phyloP scores from a whole-genome alignment of 305 asterid genomes.

The Fraxinus ornus region DNA sequence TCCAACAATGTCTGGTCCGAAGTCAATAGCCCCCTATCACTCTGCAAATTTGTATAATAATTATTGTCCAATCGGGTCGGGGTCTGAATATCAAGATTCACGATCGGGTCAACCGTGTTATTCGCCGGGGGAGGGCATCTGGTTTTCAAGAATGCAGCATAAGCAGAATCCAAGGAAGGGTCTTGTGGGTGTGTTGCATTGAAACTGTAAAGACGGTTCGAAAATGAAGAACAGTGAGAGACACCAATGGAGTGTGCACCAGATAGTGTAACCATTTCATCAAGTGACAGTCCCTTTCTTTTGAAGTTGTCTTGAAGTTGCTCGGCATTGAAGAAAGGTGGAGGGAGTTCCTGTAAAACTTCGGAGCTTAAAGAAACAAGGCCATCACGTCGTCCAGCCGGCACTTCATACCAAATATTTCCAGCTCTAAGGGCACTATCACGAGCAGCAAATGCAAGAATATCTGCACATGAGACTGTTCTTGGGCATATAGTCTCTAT shows the following conservation, averaged over 20 bases:
- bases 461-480: slow-evolving; percentile 48
- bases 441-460: slow-evolving; percentile 53
- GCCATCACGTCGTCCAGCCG: slow-evolving; percentile 46
- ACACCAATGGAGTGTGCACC: slow-evolving; percentile 59
- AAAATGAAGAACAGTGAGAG: slow-evolving; percentile 38
- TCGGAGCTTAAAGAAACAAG: slow-evolving; percentile 29
- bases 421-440: slow-evolving; percentile 45
- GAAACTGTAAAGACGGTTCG: slow-evolving; percentile 32
- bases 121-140: slow-evolving; percentile 40
- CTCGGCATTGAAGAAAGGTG: slow-evolving; percentile 39
- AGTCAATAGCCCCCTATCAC: slow-evolving; percentile 33
- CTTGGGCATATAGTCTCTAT: slow-evolving; percentile 44
- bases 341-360: slow-evolving; percentile 31
- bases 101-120: slow-evolving; percentile 27
- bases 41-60: slow-evolving; percentile 42
- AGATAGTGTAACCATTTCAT: slow-evolving; percentile 59
- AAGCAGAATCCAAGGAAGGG: slow-evolving; percentile 36
- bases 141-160: slow-evolving; percentile 26
- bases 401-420: slow-evolving; percentile 30
- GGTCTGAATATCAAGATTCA: slow-evolving; percentile 33
- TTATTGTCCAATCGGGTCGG: slow-evolving; percentile 42
- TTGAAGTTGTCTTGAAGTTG: slow-evolving; percentile 38
- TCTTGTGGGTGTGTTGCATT: slow-evolving; percentile 32
- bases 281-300: slow-evolving; percentile 40
- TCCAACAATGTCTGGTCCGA: slow-evolving; percentile 43